Base-by-base conservation (phyloP, 2,329 filamentous ascomycete species). In the Penicillium sp. region DNA sequence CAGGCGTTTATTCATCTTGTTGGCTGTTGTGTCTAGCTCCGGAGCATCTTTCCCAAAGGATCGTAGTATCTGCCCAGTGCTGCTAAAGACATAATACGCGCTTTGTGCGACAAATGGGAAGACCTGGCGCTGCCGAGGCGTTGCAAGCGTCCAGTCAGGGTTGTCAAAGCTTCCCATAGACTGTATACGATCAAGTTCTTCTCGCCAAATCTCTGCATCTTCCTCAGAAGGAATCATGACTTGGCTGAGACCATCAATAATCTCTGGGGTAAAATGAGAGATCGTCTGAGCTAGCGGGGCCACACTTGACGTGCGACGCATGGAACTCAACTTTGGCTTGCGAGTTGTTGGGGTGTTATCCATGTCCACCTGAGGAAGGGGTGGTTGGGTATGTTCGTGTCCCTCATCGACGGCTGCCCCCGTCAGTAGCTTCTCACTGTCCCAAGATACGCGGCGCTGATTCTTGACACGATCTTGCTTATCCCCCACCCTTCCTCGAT, bases 101-200 rank as follows among this genome's bases (percentile, higher is more conserved):
- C 79, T 81, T 61, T 82, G 80, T 7, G 74, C 71, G 54, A 81
- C 61, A 61, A 81, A 81, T 5, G 76, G 70, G 54, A 77, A 79
- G 16, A 69, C 72, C 46, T 74, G 65, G 19, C 75, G 74, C 59
- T 79, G 77, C 5, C 69, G 68, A 42, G 62, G 58, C n/a, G 76
- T 76, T 48, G 77, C 75, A 66, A 72, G 75, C 46, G 64, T 68
- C 75, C 76, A 78, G 30, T 77, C 73, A 6, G 72, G 71, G 30
- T 73, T 71, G 10, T 79, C 76, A 43, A 74, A 73, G 43, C 68
- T 75, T 10, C 77, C 77, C 49, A 69, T 68, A 5, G 61, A 68
- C 49, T 79, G 73, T 55, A 78, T 75, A 46, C 69, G 67, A n/a
- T 70, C 65, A 25, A 80, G 57, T 58, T 80, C 77, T 14, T 77